Conservation (phyloP, 495 filamentous ascomycete genomes). For the Cladorrhinum samala region DNA sequence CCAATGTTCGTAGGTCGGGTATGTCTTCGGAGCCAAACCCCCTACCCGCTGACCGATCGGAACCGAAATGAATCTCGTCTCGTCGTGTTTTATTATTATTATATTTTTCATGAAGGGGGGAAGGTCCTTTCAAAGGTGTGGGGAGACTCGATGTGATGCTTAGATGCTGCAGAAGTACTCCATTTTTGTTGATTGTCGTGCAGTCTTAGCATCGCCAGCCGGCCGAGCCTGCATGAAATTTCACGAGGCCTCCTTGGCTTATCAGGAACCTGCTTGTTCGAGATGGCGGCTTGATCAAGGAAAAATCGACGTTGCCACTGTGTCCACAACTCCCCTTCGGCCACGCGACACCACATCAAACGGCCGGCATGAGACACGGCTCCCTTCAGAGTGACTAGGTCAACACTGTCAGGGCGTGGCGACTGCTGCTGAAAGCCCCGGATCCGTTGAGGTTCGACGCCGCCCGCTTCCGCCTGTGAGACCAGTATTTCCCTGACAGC, state of each 20-base stretch:
- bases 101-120: background rate
- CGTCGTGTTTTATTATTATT: background rate
- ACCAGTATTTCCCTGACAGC: background rate
- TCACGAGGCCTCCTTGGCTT: background rate
- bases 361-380: background rate
- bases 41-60: slow-evolving; percentile 11
- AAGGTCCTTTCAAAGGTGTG: background rate
- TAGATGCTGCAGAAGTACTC: too few species aligned
- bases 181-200: too few species aligned
- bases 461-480: background rate
- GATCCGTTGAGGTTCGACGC: slow-evolving; percentile 1
- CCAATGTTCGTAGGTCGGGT: slow-evolving; percentile 11
- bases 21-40: slow-evolving; percentile 1
- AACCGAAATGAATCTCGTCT: slow-evolving; percentile 5
- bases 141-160: too few species aligned
- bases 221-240: background rate
- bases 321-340: slow-evolving; percentile 6
- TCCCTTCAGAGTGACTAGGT: too few species aligned
- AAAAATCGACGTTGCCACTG: slow-evolving; percentile 1
- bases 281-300: slow-evolving; percentile 8
- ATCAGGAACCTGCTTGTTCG: background rate
- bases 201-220: background rate
- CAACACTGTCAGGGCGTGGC: background rate
- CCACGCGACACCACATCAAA: slow-evolving; percentile 7
- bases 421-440: background rate